Percentiles rank a stretch among this genome's conserved stretches.
Evolutionary conservation across 495 filamentous ascomycete genomes (phyloP).

Genomic region (Pseudoneurospora amorphoporcata): DNA sequence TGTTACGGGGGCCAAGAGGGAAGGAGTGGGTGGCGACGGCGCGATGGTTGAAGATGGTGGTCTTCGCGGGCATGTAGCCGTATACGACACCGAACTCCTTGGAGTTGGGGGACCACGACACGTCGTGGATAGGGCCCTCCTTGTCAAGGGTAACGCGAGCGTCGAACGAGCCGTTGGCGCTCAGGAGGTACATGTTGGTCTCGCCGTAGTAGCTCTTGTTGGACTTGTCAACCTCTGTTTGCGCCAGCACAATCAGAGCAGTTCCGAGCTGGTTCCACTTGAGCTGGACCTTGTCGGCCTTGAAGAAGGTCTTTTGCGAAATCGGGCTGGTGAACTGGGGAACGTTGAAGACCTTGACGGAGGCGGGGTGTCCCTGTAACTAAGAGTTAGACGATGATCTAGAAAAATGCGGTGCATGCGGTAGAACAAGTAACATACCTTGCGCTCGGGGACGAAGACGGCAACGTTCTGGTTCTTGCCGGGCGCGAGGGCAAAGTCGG

Average conservation of each 20-base stretch:
- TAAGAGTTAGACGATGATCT: conserved; percentile 2
- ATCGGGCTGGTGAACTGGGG: conserved; percentile 70
- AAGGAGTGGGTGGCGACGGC: conserved; percentile 74
- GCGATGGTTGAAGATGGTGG: conserved; percentile 86
- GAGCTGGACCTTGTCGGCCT: conserved; percentile 94
- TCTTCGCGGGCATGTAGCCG: conserved; percentile 96
- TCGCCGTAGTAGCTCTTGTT: conserved; percentile 99
- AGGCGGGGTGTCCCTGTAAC: conserved; percentile 70
- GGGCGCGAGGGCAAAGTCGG: conserved; percentile 81
- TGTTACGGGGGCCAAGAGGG: conserved; percentile 80
- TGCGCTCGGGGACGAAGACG: conserved; percentile 88
- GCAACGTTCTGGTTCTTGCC: conserved; percentile 83
- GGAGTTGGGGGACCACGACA: conserved; percentile 93
- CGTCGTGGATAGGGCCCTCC: conserved; percentile 96
- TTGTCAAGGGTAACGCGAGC: conserved; percentile 89
- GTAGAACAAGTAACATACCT: conserved; percentile 42
- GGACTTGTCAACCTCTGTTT: conserved; percentile 95
- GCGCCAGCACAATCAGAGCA: conserved; percentile 85
- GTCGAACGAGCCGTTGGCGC: conserved; percentile 84
- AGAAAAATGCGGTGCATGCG: not conserved
- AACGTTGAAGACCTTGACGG: conserved; percentile 89
- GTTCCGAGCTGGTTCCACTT: conserved; percentile 94
- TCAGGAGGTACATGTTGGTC: conserved; percentile 92
- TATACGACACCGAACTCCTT: conserved; percentile 96
- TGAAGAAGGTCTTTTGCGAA: conserved; percentile 98